These are phyloP conservation scores for Penicillium sp. DNA, from an alignment of 2,329 filamentous ascomycete species.

Conservation along the genomic window DNA sequence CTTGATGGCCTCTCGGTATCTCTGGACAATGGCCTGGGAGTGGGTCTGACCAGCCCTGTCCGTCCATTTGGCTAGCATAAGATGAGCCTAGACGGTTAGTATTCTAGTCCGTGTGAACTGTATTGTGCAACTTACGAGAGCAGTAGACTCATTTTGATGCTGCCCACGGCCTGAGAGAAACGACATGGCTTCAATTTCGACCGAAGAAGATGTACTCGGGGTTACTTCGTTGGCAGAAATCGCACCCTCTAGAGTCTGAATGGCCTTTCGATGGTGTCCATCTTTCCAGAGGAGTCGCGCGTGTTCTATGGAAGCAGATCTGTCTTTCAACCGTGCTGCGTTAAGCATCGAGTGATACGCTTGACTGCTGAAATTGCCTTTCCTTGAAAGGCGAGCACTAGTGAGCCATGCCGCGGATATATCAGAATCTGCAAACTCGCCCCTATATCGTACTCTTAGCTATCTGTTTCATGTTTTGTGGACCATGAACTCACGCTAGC, in stretches of 20 bases:
- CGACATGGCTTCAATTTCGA: conserved; percentile 36
- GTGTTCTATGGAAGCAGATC: conserved; percentile 89
- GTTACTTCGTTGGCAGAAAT: conserved; percentile 79
- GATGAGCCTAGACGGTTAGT: conserved; percentile 52
- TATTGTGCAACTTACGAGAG: conserved; percentile 36
- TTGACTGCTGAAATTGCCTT: conserved; percentile 77
- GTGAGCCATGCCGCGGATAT: conserved; percentile 82
- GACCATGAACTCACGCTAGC: conserved; percentile 48
- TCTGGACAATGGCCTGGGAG: conserved; percentile 71
- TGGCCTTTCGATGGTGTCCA: conserved; percentile 89
- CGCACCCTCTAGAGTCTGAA: conserved; percentile 82
- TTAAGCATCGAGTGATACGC: conserved; percentile 93
- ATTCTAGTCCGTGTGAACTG: conserved; percentile 45
- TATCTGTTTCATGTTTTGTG: neutral
- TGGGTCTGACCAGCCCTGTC: conserved; percentile 93
- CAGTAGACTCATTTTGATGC: conserved; percentile 53
- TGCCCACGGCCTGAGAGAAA: conserved; percentile 44
- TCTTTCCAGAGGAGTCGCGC: conserved; percentile 91
- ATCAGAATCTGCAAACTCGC: conserved; percentile 66
- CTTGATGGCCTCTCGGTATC: conserved; percentile 72
- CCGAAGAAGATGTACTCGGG: conserved; percentile 40
- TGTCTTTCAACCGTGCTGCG: conserved; percentile 79
- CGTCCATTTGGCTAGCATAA: conserved; percentile 94
- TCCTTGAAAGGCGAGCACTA: conserved; percentile 81
- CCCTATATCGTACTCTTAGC: conserved; percentile 33